Percentiles rank a stretch among this genome's conserved stretches.
These are phyloP conservation scores for Lathyrus tuberosus DNA, from an alignment of 306 rosid species.

Conservation along the genomic window DNA sequence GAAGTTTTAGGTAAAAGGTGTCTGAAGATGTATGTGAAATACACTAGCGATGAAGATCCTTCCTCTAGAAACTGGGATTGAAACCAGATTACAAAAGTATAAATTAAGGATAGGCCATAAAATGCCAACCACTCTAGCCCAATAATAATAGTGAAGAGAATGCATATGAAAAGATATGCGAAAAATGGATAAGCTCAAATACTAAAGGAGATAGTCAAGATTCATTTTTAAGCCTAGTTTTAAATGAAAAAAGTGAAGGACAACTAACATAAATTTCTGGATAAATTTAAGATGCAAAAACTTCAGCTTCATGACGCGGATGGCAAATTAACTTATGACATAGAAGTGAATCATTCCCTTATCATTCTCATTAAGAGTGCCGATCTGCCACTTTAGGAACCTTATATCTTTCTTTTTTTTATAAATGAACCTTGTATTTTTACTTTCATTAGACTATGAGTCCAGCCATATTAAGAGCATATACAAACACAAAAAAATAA, in stretches of 20 bases:
- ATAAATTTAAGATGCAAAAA: neutral
- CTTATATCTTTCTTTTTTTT: neutral
- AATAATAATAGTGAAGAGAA: constrained; percentile 1
- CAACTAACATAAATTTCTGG: neutral
- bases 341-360: constrained; percentile 4
- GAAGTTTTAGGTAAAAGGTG: neutral
- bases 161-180: neutral
- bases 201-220: neutral
- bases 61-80: constrained; percentile 21
- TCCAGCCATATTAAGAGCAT: constrained; percentile 10
- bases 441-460: neutral
- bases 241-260: constrained; percentile 1
- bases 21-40: constrained; percentile 21
- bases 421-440: neutral
- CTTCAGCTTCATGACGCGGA: neutral
- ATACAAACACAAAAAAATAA: constrained; percentile 14
- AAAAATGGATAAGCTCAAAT: constrained; percentile 12
- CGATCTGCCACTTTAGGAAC: neutral
- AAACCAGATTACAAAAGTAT: neutral
- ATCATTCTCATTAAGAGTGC: constrained; percentile 15
- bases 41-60: neutral
- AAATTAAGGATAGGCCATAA: constrained; percentile 20
- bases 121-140: constrained; percentile 9
- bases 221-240: constrained; percentile 22
- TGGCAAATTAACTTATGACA: constrained; percentile 7